phyloP scores from a whole-genome alignment of 73 alveolate species.

The Paraurostyla sp. region DNA sequence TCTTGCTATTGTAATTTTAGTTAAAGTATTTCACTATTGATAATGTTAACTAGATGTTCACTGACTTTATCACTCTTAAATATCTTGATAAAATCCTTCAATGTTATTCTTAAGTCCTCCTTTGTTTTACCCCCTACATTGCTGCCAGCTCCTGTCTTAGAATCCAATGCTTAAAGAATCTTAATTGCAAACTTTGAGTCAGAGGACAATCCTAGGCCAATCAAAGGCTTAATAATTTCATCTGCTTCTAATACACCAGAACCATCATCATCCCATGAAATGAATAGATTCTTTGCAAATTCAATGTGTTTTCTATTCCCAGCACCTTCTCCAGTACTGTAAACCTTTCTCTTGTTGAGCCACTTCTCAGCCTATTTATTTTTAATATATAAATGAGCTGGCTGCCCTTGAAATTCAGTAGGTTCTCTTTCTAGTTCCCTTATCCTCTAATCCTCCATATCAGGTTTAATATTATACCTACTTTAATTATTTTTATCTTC shows the following conservation, averaged over 20 bases:
- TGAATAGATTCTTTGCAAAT: constrained; percentile 73
- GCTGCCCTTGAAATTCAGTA: constrained; percentile 42
- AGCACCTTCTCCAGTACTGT: background rate
- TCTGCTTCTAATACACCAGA: constrained; percentile 67
- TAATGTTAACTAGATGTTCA: constrained; percentile 55
- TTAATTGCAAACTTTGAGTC: constrained; percentile 69
- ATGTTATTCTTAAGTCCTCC: constrained; percentile 64
- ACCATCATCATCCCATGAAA: constrained; percentile 79
- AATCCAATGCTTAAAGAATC: constrained; percentile 61
- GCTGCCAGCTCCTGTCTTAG: background rate
- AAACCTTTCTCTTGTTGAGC: constrained; percentile 26
- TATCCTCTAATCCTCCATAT: constrained; percentile 43
- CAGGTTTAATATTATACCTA: background rate
- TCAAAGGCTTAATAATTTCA: constrained; percentile 70
- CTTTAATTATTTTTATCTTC: too few relatives aligned
- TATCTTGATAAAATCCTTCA: constrained; percentile 71
- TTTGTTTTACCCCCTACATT: background rate
- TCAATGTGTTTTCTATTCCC: constrained; percentile 65
- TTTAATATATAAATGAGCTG: background rate
- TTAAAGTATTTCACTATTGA: constrained; percentile 49
- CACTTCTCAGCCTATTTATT: constrained; percentile 30
- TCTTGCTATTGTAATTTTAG: constrained; percentile 8
- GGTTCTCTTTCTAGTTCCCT: constrained; percentile 35
- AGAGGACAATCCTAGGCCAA: constrained; percentile 66
- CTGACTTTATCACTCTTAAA: constrained; percentile 74